These are phyloP conservation scores for Lasiosphaeria miniovina DNA, from an alignment of 495 filamentous ascomycete species.

Conservation along the genomic window DNA sequence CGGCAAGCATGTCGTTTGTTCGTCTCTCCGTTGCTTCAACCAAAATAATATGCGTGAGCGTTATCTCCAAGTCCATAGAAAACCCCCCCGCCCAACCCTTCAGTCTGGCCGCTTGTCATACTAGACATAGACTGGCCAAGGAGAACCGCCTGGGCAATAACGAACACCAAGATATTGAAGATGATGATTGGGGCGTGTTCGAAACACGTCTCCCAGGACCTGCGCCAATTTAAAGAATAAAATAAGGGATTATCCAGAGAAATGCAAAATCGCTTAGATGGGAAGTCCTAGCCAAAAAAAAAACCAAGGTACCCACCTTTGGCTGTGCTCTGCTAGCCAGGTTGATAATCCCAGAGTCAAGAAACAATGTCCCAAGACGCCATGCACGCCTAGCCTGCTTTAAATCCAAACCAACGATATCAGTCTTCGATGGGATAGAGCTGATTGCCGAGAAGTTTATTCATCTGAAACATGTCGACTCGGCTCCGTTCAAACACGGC, in stretches of 20 bases:
- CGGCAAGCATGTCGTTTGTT: no score
- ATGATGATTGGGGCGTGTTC: background rate
- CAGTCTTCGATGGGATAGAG: conserved; percentile 54
- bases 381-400: conserved; percentile 23
- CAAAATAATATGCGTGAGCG: no score
- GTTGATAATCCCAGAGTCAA: conserved; percentile 9
- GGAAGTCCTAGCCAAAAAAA: background rate
- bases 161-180: background rate
- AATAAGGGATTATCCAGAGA: background rate
- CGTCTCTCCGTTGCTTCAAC: no score
- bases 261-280: background rate
- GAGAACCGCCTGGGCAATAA: no score
- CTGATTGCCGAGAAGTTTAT: conserved; percentile 58
- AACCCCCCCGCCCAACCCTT: no score
- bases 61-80: no score
- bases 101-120: background rate
- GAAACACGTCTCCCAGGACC: background rate
- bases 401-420: conserved; percentile 3
- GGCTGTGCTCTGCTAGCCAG: background rate
- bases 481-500: conserved; percentile 86
- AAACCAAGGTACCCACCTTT: background rate
- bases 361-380: conserved; percentile 24
- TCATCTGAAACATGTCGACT: conserved; percentile 99
- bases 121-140: no score
- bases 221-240: background rate